Conservation (phyloP, 371 early-diverging fungal genomes). For the Mortierella sp. region DNA sequence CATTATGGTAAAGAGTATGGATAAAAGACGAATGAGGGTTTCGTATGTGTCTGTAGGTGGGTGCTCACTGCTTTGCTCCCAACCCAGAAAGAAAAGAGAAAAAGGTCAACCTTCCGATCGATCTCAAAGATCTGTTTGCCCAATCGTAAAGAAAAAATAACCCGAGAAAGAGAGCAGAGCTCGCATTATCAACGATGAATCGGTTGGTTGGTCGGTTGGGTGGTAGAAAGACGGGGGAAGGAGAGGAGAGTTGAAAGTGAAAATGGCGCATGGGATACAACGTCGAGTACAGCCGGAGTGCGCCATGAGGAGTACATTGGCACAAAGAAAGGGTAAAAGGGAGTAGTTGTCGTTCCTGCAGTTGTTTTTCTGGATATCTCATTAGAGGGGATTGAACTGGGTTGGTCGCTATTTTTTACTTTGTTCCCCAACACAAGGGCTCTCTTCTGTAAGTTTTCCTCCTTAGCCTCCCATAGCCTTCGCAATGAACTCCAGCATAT, state of each 20-base stretch:
- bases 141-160: not conserved
- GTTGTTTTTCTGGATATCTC: slow-evolving; percentile 3
- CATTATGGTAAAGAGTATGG: not conserved
- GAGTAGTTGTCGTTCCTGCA: not conserved
- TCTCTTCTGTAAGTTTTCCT: not conserved
- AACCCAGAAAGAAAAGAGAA: not conserved
- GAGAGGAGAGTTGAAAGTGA: not conserved
- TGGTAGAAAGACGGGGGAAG: not conserved
- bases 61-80: slow-evolving; percentile 10
- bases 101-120: slow-evolving; percentile 3
- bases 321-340: not conserved
- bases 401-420: slow-evolving; percentile 3
- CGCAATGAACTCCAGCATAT: not conserved
- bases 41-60: not conserved
- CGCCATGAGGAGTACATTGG: slow-evolving; percentile 9
- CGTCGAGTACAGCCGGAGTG: not conserved
- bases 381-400: not conserved
- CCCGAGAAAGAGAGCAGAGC: not conserved
- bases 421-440: slow-evolving; percentile 11
- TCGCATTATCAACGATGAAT: slow-evolving; percentile 11
- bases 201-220: slow-evolving; percentile 1
- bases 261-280: not conserved
- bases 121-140: slow-evolving; percentile 12
- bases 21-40: not conserved
- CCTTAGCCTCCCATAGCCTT: not conserved